These are phyloP conservation scores for Kodamaea suecica DNA, from an alignment of 1,139 yeast genomes.

Conservation along the genomic window DNA sequence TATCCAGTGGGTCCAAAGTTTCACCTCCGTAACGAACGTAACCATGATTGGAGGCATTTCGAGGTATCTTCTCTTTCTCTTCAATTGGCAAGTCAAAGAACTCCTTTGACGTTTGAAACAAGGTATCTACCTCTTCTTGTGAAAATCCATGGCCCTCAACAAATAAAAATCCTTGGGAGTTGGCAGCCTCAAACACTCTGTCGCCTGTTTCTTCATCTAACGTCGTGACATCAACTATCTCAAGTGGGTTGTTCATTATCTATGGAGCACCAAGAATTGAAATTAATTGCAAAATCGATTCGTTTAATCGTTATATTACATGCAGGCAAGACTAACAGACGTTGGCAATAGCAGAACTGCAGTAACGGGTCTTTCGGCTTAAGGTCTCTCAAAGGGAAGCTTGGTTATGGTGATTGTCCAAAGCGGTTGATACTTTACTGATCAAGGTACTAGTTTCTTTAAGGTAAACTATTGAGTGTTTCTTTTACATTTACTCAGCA, in stretches of 20 bases:
- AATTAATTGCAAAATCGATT: too few relatives aligned
- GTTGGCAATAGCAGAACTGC: too few relatives aligned
- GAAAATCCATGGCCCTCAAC: conserved; percentile 70
- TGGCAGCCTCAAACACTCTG: conserved; percentile 59
- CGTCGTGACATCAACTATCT: conserved; percentile 55
- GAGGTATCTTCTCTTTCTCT: conserved; percentile 46
- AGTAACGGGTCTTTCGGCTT: too few relatives aligned
- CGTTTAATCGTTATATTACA: too few relatives aligned
- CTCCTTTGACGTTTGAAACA: conserved; percentile 52
- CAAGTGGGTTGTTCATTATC: conserved; percentile 38
- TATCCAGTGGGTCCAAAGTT: conserved; percentile 51
- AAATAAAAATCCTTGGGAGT: conserved; percentile 67
- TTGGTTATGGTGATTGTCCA: too few relatives aligned
- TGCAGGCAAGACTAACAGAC: too few relatives aligned
- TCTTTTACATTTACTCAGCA: too few relatives aligned
- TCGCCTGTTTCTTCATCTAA: conserved; percentile 44
- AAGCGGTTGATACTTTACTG: too few relatives aligned
- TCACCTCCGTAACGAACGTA: conserved; percentile 62
- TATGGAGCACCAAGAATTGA: background rate
- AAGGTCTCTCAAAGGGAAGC: too few relatives aligned
- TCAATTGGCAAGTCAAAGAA: conserved; percentile 54
- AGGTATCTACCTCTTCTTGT: conserved; percentile 51
- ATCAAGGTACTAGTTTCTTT: too few relatives aligned
- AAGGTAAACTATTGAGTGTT: too few relatives aligned
- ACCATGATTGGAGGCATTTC: conserved; percentile 57